Conservation (phyloP, 1,139 yeast genomes). For the Protomyces inouyei region DNA sequence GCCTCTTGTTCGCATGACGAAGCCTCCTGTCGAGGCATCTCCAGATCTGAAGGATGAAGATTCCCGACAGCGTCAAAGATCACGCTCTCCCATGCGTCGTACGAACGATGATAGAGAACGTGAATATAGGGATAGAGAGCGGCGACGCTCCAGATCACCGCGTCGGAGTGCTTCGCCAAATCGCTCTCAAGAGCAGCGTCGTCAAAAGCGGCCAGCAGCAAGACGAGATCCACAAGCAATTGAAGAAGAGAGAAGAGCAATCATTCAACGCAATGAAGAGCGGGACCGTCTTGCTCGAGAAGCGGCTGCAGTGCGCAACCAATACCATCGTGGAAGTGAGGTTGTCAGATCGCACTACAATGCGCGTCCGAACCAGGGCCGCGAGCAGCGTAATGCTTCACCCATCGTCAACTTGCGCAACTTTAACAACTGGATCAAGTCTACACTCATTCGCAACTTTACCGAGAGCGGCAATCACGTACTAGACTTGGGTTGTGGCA, state of each 20-base stretch:
- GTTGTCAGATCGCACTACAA: slow-evolving; percentile 81
- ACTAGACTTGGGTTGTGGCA: slow-evolving; percentile 91
- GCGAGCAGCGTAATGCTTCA: slow-evolving; percentile 63
- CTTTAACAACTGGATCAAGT: slow-evolving; percentile 88
- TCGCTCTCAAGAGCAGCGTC: background rate
- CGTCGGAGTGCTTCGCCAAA: background rate
- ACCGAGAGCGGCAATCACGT: slow-evolving; percentile 53
- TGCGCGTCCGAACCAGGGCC: slow-evolving; percentile 68
- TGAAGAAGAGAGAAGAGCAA: slow-evolving; percentile 6
- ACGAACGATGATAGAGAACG: background rate
- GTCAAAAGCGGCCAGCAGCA: slow-evolving; percentile 19
- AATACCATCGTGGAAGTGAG: slow-evolving; percentile 24
- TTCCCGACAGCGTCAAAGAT: background rate
- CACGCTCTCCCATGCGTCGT: background rate
- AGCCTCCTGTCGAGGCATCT: background rate
- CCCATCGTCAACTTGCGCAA: slow-evolving; percentile 81
- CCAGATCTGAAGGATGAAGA: background rate
- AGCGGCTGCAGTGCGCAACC: slow-evolving; percentile 18
- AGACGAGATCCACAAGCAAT: slow-evolving; percentile 14
- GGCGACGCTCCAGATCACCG: background rate
- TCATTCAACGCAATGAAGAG: slow-evolving; percentile 8
- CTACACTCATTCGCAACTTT: slow-evolving; percentile 71
- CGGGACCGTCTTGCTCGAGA: slow-evolving; percentile 19
- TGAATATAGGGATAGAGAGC: background rate
- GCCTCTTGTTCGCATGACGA: background rate